Evolutionary conservation across 2,329 filamentous ascomycete species (phyloP).

Genomic region (Colletotrichum tamarilloi): DNA sequence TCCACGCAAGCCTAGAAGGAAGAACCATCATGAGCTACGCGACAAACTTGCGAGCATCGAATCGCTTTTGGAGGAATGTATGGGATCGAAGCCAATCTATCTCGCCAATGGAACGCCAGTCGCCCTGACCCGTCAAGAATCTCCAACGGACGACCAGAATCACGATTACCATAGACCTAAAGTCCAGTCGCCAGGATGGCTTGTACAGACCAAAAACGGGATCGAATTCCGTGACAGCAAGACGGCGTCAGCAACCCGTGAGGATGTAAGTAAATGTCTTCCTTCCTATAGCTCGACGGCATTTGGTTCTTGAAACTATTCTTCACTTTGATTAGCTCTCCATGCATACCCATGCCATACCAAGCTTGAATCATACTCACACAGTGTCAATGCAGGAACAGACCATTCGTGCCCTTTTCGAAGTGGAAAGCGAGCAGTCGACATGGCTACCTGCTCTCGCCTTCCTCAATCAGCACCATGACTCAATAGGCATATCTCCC

Average conservation of each 20-base stretch:
- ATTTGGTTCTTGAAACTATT: too few relatives aligned
- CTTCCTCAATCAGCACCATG: constrained; percentile 45
- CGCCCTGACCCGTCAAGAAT: too few relatives aligned
- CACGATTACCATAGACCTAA: neutral
- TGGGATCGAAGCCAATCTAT: neutral
- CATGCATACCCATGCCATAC: too few relatives aligned
- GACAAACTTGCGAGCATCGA: constrained; percentile 11
- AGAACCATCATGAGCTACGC: constrained; percentile 16
- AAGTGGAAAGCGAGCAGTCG: constrained; percentile 59
- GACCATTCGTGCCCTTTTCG: constrained; percentile 68
- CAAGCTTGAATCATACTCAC: too few relatives aligned
- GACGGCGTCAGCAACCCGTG: neutral
- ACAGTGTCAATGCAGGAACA: constrained; percentile 55
- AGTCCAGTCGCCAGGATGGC: neutral
- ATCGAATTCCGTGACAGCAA: constrained; percentile 20
- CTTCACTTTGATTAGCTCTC: too few relatives aligned
- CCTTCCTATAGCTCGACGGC: neutral
- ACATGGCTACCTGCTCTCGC: constrained; percentile 58
- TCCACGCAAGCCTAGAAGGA: constrained; percentile 1
- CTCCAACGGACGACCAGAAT: too few relatives aligned
- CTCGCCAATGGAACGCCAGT: too few relatives aligned
- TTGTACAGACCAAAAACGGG: neutral
- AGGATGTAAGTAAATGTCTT: neutral
- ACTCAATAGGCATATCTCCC: neutral
- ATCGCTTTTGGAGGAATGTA: neutral